Evolutionary conservation across 2,329 filamentous ascomycete species (phyloP), one percentile per base, ranked within the genome.

Genomic region (Calonectria hawksworthii): DNA sequence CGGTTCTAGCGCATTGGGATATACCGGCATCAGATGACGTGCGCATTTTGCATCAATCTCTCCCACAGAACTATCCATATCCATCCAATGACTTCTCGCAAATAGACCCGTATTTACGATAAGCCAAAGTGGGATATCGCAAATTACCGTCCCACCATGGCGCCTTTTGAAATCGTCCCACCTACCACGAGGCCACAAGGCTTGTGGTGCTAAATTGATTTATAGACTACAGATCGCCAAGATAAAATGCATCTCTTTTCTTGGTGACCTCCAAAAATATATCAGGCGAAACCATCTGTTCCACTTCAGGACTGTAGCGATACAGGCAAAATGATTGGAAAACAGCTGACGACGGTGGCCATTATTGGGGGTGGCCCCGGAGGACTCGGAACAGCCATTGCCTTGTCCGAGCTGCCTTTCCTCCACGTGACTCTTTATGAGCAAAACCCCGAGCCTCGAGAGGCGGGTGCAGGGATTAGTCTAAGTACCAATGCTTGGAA

Each of bases 401-500:
- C 66, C 11, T 47, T 68, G n/a, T 68, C 51, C 5, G 18, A 68
- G 28, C n/a, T 68, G 14, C 38, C 66, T 1, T 68, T 68, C 50
- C 51, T 68, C 28, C 52, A 68, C 44, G 66, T 68, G n/a, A 68
- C 66, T 23, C 26, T 68, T 3, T 68, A 68, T 47, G 66, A 68
- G 10, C 51, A 68, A 52, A 59, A 68, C 36, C 66, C 66, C 9
- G 66, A 68, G 36, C 66, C 66, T 34, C 34, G 66, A 34, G 66
- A 68, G 34, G 66, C 66, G 6, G 66, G 66, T n/a, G 66, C 66
- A 10, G 66, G 66, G 4, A 68, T 68, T 36, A 68, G 66, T 44
- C 52, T 68, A 16, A 68, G 66, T 36, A 26, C 66, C 6, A 68
- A 68, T 59, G 66, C 66, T 11, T 68, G 66, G 66, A 68, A 59